A percentile compares a stretch with the other conserved stretches of the same genome.
These are phyloP conservation scores for Backusella tuberculispora DNA, from an alignment of 192 early-diverging fungal species.

Conservation along the genomic window DNA sequence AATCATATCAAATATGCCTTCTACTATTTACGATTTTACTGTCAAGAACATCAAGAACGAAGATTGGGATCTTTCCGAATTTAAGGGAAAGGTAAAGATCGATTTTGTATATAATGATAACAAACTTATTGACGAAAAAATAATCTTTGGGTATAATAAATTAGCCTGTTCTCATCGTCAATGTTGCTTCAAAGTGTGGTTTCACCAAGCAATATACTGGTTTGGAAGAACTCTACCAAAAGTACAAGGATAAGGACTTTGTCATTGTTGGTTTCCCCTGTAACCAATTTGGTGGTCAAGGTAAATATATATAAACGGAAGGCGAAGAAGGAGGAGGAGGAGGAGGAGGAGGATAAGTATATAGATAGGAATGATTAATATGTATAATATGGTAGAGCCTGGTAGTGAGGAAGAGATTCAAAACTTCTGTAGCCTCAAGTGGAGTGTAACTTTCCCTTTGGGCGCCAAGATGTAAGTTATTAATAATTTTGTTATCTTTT, in stretches of 20 bases:
- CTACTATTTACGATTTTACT: constrained; percentile 37
- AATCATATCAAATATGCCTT: constrained; percentile 23
- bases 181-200: constrained; percentile 91
- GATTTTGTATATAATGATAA: no score
- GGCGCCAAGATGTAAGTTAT: constrained; percentile 69
- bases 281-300: constrained; percentile 85
- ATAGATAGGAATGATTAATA: background rate
- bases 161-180: constrained; percentile 70
- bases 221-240: constrained; percentile 69
- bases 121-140: background rate
- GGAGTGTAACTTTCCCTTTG: constrained; percentile 85
- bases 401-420: constrained; percentile 53
- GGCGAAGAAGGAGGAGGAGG: no score
- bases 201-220: constrained; percentile 80
- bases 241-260: constrained; percentile 67
- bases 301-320: constrained; percentile 28
- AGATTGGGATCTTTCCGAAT: constrained; percentile 32
- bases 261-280: constrained; percentile 89
- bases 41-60: constrained; percentile 32
- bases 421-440: constrained; percentile 68
- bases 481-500: background rate
- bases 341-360: background rate
- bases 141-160: background rate
- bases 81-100: constrained; percentile 41
- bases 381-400: constrained; percentile 40